phyloP scores from a whole-genome alignment of 2,329 filamentous ascomycete genomes.

The Aspergillus sp. region DNA sequence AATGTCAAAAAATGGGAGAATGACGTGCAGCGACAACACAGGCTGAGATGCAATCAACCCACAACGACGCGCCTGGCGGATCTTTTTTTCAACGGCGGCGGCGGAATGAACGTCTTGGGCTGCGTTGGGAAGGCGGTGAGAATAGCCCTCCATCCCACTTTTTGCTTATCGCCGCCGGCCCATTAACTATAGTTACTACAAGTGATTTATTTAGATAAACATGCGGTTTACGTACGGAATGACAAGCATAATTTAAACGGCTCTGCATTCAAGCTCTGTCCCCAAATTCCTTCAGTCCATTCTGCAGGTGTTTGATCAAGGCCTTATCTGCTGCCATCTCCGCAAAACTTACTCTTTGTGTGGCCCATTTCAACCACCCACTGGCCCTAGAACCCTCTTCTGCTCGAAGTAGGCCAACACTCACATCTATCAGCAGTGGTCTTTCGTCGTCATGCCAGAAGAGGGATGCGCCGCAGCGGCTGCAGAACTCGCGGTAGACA shows the following conservation, averaged over 20 bases:
- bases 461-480: conserved; percentile 62
- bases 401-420: conserved; percentile 59
- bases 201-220: too few relatives aligned
- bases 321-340: conserved; percentile 52
- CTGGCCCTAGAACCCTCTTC: conserved; percentile 57
- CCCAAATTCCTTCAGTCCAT: conserved; percentile 22
- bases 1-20: not conserved
- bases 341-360: conserved; percentile 58
- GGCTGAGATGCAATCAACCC: not conserved
- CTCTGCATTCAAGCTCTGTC: not conserved
- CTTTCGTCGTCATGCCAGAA: conserved; percentile 62
- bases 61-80: not conserved
- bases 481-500: conserved; percentile 63
- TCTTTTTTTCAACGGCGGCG: not conserved
- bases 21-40: not conserved
- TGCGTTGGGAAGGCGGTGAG: not conserved
- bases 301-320: conserved; percentile 31
- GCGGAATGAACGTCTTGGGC: not conserved
- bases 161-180: not conserved
- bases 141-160: not conserved
- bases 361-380: conserved; percentile 65
- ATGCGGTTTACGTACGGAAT: too few relatives aligned
- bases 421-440: conserved; percentile 63
- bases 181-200: too few relatives aligned
- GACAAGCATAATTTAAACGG: not conserved